A percentile compares a stretch with the other conserved stretches of the same genome.
These are phyloP conservation scores for Stephania yunnanensis DNA, from an alignment of 164 flowering plant genomes.

Conservation along the genomic window DNA sequence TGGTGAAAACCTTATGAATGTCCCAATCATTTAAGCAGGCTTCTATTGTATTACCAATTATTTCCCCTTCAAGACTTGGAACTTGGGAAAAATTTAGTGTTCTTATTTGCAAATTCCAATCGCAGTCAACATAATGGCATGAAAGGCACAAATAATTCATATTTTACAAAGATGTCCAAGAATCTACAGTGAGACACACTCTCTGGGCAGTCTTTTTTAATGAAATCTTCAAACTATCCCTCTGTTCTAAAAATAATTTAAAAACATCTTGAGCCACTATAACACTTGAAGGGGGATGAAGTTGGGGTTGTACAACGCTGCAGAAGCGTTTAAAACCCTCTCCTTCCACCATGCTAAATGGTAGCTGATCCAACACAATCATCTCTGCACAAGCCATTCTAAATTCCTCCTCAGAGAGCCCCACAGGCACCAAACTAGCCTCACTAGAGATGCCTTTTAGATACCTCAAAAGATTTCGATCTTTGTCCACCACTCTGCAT, in stretches of 20 bases:
- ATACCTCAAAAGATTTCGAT: not conserved
- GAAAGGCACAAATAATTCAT: not conserved
- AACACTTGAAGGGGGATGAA: not conserved
- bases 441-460: not conserved
- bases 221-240: not conserved
- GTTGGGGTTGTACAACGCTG: not conserved
- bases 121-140: not conserved
- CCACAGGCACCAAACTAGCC: not conserved
- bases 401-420: not conserved
- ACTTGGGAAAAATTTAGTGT: not conserved
- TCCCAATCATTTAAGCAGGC: too few relatives aligned
- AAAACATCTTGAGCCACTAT: not conserved
- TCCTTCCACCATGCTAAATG: conserved; percentile 3
- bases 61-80: conserved; percentile 6
- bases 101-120: conserved; percentile 4
- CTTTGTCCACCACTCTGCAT: not conserved
- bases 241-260: not conserved
- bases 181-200: not conserved
- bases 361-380: conserved; percentile 3
- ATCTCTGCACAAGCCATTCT: not conserved
- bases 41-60: not conserved
- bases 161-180: conserved; percentile 2
- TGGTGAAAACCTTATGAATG: too few relatives aligned
- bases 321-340: not conserved
- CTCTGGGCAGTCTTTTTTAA: not conserved